These are phyloP conservation scores for Paramecium tetraurelia DNA, from an alignment of 73 alveolate genomes.

Conservation along the genomic window DNA sequence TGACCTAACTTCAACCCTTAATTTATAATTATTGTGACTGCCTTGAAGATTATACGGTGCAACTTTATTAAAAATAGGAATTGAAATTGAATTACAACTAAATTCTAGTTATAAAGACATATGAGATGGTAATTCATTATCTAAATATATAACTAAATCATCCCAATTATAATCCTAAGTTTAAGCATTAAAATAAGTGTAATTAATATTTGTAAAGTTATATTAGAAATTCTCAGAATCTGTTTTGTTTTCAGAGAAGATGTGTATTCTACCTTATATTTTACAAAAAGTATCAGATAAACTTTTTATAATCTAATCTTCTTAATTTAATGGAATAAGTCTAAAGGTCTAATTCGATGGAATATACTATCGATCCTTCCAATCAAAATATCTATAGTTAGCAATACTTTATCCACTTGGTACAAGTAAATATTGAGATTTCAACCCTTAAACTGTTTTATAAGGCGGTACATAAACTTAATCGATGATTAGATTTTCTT, in stretches of 20 bases:
- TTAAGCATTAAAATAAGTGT: background rate
- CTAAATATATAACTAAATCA: background rate
- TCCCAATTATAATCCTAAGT: conserved; percentile 25
- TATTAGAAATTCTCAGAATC: background rate
- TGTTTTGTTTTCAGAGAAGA: background rate
- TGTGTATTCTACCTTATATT: background rate
- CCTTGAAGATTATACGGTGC: background rate
- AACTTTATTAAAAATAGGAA: background rate
- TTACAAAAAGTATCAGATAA: background rate
- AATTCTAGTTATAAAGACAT: background rate
- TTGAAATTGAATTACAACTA: background rate
- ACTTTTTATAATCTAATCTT: background rate
- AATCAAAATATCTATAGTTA: background rate
- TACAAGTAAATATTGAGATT: background rate
- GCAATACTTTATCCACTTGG: background rate
- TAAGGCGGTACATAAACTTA: background rate
- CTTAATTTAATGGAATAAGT: background rate
- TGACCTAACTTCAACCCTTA: background rate
- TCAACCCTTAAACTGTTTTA: background rate
- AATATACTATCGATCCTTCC: background rate
- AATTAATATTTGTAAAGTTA: background rate
- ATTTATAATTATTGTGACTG: background rate
- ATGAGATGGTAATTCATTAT: background rate
- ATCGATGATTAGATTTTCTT: background rate
- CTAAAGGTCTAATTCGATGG: background rate